These are phyloP conservation scores for Ophiocordyceps camponoti-saundersi DNA, from an alignment of 2,329 filamentous ascomycete genomes.

Conservation along the genomic window DNA sequence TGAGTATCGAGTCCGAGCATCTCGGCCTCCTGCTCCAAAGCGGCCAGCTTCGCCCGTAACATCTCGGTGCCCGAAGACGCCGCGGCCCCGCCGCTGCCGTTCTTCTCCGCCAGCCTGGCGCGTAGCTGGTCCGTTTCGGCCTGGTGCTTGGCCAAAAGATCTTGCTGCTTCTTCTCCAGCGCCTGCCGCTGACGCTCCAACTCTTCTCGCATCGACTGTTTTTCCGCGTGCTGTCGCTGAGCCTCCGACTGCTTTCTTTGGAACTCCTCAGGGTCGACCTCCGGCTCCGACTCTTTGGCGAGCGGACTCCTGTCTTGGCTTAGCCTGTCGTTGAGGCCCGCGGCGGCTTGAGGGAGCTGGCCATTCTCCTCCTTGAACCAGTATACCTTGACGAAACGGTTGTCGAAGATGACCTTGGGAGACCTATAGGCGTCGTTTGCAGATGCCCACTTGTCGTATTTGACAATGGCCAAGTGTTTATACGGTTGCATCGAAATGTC, in stretches of 20 bases:
- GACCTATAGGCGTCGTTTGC: conserved; percentile 58
- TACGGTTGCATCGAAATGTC: conserved; percentile 49
- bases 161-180: conserved; percentile 45
- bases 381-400: conserved; percentile 71
- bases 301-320: not conserved
- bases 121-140: conserved; percentile 50
- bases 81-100: conserved; percentile 9
- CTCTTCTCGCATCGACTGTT: conserved; percentile 42
- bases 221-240: conserved; percentile 52
- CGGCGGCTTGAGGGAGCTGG: conserved; percentile 9
- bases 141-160: conserved; percentile 43
- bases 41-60: conserved; percentile 54
- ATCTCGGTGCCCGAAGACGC: conserved; percentile 37
- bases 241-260: conserved; percentile 52
- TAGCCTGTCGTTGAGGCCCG: conserved; percentile 5
- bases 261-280: conserved; percentile 55
- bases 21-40: conserved; percentile 56
- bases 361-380: conserved; percentile 47
- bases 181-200: conserved; percentile 45
- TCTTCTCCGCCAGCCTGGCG: conserved; percentile 26
- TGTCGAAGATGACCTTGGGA: conserved; percentile 69
- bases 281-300: conserved; percentile 21
- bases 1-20: conserved; percentile 50
- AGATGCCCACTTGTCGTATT: conserved; percentile 46
- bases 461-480: conserved; percentile 52